Base-by-base conservation (phyloP, 805 yeast species). In the Candida koratica region DNA sequence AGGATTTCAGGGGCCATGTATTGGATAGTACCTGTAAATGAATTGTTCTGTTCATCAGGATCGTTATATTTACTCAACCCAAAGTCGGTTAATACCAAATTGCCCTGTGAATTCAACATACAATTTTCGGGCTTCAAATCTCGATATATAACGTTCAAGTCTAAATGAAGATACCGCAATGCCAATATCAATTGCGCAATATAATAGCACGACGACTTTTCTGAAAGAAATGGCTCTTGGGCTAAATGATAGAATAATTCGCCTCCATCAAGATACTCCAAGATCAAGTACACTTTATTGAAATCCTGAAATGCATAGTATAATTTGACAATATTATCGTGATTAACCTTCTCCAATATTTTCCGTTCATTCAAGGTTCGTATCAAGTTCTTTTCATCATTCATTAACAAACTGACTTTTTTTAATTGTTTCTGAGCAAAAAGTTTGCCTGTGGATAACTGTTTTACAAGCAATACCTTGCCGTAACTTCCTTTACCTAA, bases 1-100 rank as follows among this genome's bases (percentile, higher is more conserved):
- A 67, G 48, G n/a, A 67, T 60, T 41, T 67, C 73, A 1, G 73
- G 73, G 0, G 73, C 73, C 73, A 67, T 67, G 45, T 67, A 67
- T 45, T 67, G 70, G 1, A 69, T 63, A 1, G 73, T 67, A 6
- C 73, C 73, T 12, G 65, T 67, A 46, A 67, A 64, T 8, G 69
- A 64, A 38, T 52, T 48, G 6, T 29, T 43, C 27, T 42, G 47
- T 12, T 28, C 33, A 7, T 46, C 48, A 20, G 42, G 39, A 25
- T 49, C 53, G 28, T 42, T 44, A n/a, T 61, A 64, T 41, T 67
- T 67, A 3, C 68, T 61, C 28, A 67, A 53, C 1, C 73, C 73
- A 44, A 67, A 67, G 44, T 67, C 73, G 2, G 73, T 67, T 36
- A 67, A 56, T 9, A 66, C 71, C 39, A 67, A 53, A 43, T 64